These are phyloP conservation scores for Aureobasidium melanogenum DNA, from an alignment of 2,329 filamentous ascomycete species.

Conservation along the genomic window DNA sequence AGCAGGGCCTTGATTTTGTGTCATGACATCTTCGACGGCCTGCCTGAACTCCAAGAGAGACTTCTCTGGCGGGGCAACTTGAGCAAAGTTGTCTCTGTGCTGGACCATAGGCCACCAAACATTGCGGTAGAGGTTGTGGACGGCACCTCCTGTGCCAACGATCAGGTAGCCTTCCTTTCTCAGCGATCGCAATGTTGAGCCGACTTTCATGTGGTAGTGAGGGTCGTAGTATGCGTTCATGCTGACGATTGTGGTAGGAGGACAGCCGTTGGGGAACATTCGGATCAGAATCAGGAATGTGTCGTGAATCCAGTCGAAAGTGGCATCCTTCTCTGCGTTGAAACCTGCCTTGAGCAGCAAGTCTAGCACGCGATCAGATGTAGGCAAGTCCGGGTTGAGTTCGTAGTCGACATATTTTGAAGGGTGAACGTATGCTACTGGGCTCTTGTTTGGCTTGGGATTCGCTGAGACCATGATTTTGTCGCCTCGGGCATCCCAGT, in stretches of 20 bases:
- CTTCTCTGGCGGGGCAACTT: constrained; percentile 48
- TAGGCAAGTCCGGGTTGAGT: constrained; percentile 51
- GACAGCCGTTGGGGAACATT: constrained; percentile 59
- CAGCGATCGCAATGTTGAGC: constrained; percentile 47
- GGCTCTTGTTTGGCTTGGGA: constrained; percentile 50
- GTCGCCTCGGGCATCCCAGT: constrained; percentile 53
- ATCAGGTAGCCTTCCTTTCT: constrained; percentile 49
- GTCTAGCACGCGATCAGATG: constrained; percentile 40
- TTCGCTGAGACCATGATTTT: constrained; percentile 54
- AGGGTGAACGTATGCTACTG: constrained; percentile 58
- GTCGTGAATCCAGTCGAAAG: constrained; percentile 66
- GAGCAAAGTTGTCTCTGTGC: constrained; percentile 55
- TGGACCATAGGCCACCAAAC: constrained; percentile 55
- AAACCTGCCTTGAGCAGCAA: constrained; percentile 46
- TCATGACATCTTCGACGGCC: constrained; percentile 52
- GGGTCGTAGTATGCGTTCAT: constrained; percentile 49
- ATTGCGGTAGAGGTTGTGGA: constrained; percentile 64
- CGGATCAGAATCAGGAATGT: constrained; percentile 59
- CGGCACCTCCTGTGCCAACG: constrained; percentile 52
- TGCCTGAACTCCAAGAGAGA: constrained; percentile 60
- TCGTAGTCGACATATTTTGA: constrained; percentile 56
- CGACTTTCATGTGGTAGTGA: constrained; percentile 49
- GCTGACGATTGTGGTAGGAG: constrained; percentile 53
- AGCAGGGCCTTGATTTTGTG: constrained; percentile 44
- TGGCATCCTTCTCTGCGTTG: constrained; percentile 42